Evolutionary conservation across 805 yeast genomes (phyloP).

Genomic region (Schwanniomyces polymorphus): DNA sequence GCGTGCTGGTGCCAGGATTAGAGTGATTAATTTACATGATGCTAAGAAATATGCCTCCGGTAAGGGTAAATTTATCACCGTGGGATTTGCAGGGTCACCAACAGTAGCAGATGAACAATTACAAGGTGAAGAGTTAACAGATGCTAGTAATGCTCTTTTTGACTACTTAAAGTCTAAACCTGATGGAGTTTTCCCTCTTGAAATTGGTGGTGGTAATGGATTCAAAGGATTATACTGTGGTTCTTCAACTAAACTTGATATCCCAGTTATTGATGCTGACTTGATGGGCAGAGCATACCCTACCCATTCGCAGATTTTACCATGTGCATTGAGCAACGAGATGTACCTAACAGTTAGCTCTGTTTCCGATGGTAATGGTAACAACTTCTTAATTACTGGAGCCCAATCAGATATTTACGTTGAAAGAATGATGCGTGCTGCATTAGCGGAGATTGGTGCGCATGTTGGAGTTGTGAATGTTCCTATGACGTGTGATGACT

Average conservation of each 20-base stretch:
- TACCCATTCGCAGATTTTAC: conserved; percentile 42
- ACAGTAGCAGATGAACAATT: conserved; percentile 47
- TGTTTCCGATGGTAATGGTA: conserved; percentile 42
- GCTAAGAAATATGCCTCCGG: conserved; percentile 15
- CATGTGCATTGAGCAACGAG: conserved; percentile 21
- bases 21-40: conserved; percentile 35
- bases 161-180: conserved; percentile 24
- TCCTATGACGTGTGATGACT: conserved; percentile 27
- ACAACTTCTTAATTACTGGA: conserved; percentile 28
- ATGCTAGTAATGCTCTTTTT: conserved; percentile 25
- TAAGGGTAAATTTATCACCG: conserved; percentile 29
- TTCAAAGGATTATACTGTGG: conserved; percentile 15
- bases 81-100: conserved; percentile 43
- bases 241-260: conserved; percentile 16
- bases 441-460: conserved; percentile 43
- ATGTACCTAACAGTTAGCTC: conserved; percentile 23
- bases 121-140: conserved; percentile 35
- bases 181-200: conserved; percentile 37
- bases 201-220: conserved; percentile 49
- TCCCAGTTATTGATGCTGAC: conserved; percentile 38
- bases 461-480: conserved; percentile 36
- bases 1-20: conserved; percentile 30
- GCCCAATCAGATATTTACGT: conserved; percentile 29
- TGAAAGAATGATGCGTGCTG: conserved; percentile 41
- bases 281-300: conserved; percentile 46